These are phyloP conservation scores for Lentinula raphanica DNA, from an alignment of 768 basidiomycete species.

Conservation along the genomic window DNA sequence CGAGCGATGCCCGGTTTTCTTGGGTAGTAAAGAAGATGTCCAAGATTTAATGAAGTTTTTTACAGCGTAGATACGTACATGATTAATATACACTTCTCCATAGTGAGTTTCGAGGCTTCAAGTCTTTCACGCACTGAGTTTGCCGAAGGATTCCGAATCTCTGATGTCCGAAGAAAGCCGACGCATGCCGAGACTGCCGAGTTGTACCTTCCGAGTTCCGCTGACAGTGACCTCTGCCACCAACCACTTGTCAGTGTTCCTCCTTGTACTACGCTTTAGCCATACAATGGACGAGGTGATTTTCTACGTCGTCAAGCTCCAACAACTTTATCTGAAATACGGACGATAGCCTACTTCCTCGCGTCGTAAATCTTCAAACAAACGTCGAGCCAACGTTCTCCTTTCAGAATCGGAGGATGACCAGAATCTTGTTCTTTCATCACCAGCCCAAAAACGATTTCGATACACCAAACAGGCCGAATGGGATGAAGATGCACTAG, in stretches of 20 bases:
- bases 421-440: neutral
- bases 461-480: neutral
- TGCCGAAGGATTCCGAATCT: too few species aligned
- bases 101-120: too few species aligned
- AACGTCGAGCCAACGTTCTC: neutral
- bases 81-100: too few species aligned
- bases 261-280: neutral
- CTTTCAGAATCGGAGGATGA: slow-evolving; percentile 4
- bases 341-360: neutral
- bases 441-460: neutral
- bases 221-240: too few species aligned
- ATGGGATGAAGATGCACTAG: neutral
- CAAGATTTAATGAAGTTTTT: slow-evolving; percentile 86
- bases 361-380: slow-evolving; percentile 2
- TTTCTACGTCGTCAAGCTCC: neutral
- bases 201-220: too few species aligned
- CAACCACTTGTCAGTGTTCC: neutral
- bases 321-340: neutral
- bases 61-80: slow-evolving; percentile 21
- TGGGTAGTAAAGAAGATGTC: slow-evolving; percentile 93
- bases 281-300: slow-evolving; percentile 2
- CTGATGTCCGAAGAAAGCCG: too few species aligned
- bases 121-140: too few species aligned
- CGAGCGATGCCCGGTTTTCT: slow-evolving; percentile 87
- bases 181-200: too few species aligned